Evolutionary conservation across 192 early-diverging fungal species (phyloP), one percentile per base, ranked within the genome.

Genomic region (Dimargaris xerosporica): DNA sequence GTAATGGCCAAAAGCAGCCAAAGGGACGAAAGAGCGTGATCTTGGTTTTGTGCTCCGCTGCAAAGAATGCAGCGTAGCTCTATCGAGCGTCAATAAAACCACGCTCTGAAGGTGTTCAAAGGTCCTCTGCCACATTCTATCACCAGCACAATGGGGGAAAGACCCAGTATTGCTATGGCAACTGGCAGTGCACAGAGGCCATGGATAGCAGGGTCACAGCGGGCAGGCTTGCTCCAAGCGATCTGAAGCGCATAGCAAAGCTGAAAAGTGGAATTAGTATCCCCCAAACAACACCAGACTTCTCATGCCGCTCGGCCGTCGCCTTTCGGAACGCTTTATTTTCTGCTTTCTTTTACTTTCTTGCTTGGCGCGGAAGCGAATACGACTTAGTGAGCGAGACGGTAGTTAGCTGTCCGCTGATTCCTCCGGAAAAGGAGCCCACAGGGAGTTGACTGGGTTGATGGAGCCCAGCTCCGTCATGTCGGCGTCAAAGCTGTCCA

Each of bases 391-490:
- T 5, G 11, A 12, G 47, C 12, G 21, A 48, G 4, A 12, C 19
- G 2, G 16, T 4, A 1, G 12, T 23, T 48, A 17, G 21, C 16
- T 23, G 21, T 21, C 47, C 12, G 47, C 47, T 17, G 47, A 23
- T 1, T 0, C 23, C 6, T 41, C 31, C 0, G n/a, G 5, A n/a
- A 43, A 43, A 19, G 78, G 78, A 0, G 73, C 71, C 79, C 78
- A 84, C n/a, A 81, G 29, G 1, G 75, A 75, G 25, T 62, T 72
- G 39, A 84, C 66, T 16, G 76, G 79, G 65, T 80, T 79, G 44
- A 84, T 74, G 42, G 76, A 77, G 63, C 63, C 46, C 19, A 84
- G 48, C 53, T 79, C 71, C 31, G 71, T 69, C 13, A 70, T 29
- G 48, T 73, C 73, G n/a, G 65, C 64, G 44, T 80, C 75, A 79